A percentile compares a stretch with the other conserved stretches of the same genome.
Evolutionary conservation across 106 monocot genomes (phyloP).

Genomic region (Hemerocallis citrina): DNA sequence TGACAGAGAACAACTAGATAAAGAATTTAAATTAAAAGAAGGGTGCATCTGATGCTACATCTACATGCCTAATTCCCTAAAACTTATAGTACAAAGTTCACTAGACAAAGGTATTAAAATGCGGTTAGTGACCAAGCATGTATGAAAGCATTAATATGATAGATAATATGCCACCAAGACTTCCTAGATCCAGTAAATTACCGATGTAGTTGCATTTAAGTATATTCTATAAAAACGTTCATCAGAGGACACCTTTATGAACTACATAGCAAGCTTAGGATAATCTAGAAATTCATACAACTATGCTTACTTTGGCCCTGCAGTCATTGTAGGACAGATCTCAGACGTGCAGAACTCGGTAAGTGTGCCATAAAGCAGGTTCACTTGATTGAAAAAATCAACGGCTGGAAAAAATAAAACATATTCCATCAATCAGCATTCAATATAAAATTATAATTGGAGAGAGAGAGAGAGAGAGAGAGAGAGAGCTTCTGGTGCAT

Average conservation of each 20-base stretch:
- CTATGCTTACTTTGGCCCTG: slow-evolving; percentile 84
- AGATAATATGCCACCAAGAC: background rate
- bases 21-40: no score
- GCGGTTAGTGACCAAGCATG: background rate
- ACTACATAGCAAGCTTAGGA: slow-evolving; percentile 1
- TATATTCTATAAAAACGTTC: background rate
- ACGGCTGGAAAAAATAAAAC: slow-evolving; percentile 66
- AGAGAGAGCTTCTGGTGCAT: no score
- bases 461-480: no score
- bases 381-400: slow-evolving; percentile 99
- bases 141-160: background rate
- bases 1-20: no score
- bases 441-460: no score
- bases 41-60: background rate
- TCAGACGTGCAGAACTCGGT: slow-evolving; percentile 95
- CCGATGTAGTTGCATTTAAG: background rate
- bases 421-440: no score
- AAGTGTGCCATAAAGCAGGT: slow-evolving; percentile 93
- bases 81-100: background rate
- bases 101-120: background rate
- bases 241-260: background rate
- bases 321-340: slow-evolving; percentile 97
- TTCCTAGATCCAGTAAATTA: background rate
- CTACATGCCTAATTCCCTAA: background rate
- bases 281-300: background rate